A percentile compares a stretch with the other conserved stretches of the same genome.
These are phyloP conservation scores for Phytophthora quininea DNA, from an alignment of 352 stramenopile genomes.

Conservation along the genomic window DNA sequence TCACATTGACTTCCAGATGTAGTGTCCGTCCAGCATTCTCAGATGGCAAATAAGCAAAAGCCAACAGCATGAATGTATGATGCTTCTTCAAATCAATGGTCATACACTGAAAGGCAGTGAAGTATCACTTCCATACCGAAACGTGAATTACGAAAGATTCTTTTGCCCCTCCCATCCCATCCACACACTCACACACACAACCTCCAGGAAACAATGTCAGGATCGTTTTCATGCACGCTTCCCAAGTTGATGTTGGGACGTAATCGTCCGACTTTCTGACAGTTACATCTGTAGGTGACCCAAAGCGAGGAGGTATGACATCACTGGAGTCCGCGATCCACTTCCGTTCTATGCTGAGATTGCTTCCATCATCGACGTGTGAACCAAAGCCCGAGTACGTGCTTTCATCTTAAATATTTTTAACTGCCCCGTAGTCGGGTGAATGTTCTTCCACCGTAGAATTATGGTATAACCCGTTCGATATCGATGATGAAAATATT, in stretches of 20 bases:
- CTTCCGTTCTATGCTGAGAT: background rate
- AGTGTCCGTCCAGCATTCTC: slow-evolving; percentile 18
- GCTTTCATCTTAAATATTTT: background rate
- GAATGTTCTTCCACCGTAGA: too few species aligned
- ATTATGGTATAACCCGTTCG: too few species aligned
- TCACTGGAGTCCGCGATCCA: background rate
- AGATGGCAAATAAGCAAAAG: slow-evolving; percentile 22
- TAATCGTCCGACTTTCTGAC: slow-evolving; percentile 4
- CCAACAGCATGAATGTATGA: slow-evolving; percentile 33
- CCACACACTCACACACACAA: too few species aligned
- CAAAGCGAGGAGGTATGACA: background rate
- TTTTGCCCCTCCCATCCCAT: too few species aligned
- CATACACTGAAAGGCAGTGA: slow-evolving; percentile 20
- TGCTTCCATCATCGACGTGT: background rate
- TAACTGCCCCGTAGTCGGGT: too few species aligned
- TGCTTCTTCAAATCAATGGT: slow-evolving; percentile 27
- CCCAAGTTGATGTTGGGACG: slow-evolving; percentile 1
- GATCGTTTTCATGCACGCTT: slow-evolving; percentile 22
- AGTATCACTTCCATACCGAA: slow-evolving; percentile 24
- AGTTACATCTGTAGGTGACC: background rate
- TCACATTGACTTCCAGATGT: slow-evolving; percentile 28
- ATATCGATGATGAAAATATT: too few species aligned
- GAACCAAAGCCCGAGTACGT: background rate
- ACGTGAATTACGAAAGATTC: too few species aligned
- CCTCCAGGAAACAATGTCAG: slow-evolving; percentile 27